Evolutionary conservation across 2,329 filamentous ascomycete genomes (phyloP).

Genomic region (Eurotiales sp.): DNA sequence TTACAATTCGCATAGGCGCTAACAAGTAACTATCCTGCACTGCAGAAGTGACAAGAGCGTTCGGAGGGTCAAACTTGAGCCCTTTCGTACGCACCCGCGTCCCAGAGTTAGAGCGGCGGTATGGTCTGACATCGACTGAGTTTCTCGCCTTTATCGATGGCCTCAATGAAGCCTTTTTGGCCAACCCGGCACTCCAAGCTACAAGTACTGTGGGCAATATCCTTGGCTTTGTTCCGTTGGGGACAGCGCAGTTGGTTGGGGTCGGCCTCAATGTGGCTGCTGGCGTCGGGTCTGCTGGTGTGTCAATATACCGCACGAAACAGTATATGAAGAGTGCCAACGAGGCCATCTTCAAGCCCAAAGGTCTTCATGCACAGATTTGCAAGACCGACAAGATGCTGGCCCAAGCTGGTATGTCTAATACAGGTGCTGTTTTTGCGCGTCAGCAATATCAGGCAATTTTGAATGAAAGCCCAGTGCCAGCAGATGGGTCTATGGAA

Average conservation of each 20-base stretch:
- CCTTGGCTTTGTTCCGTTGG: constrained; percentile 27
- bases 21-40: background rate
- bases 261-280: constrained; percentile 16
- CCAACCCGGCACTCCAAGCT: constrained; percentile 36
- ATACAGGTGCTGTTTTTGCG: constrained; percentile 6
- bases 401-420: constrained; percentile 8
- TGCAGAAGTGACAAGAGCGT: background rate
- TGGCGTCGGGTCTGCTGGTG: constrained; percentile 14
- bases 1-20: too few species aligned
- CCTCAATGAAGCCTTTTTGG: constrained; percentile 53
- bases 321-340: constrained; percentile 28
- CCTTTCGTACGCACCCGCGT: constrained; percentile 17
- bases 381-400: constrained; percentile 22
- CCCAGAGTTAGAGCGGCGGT: background rate
- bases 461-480: background rate
- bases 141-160: constrained; percentile 35
- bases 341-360: constrained; percentile 28
- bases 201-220: constrained; percentile 22
- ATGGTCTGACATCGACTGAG: constrained; percentile 11
- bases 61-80: background rate
- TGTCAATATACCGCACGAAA: constrained; percentile 24
- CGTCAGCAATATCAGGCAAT: background rate
- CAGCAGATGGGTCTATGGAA: background rate
- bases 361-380: constrained; percentile 28
- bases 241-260: constrained; percentile 21